These are phyloP conservation scores for Paxillus rubicundulus DNA, from an alignment of 768 basidiomycete genomes.

Conservation along the genomic window DNA sequence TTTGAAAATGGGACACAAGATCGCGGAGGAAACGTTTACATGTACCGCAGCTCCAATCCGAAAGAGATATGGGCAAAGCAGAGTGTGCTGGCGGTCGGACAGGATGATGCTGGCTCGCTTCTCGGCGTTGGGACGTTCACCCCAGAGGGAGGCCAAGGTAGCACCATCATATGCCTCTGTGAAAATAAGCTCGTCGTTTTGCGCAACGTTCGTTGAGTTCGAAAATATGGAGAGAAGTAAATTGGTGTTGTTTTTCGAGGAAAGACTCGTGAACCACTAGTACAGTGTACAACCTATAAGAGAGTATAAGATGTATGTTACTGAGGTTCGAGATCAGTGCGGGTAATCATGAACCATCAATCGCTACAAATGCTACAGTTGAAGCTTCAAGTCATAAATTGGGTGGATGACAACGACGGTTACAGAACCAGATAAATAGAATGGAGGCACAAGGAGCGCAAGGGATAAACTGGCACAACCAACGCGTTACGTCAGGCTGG, in stretches of 20 bases:
- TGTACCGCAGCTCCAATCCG: constrained; percentile 62
- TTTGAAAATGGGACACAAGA: constrained; percentile 75
- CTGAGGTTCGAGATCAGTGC: constrained; percentile 28
- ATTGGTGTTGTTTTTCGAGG: constrained; percentile 13
- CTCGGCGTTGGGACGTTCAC: constrained; percentile 67
- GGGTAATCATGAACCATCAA: constrained; percentile 37
- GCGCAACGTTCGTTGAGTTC: constrained; percentile 32
- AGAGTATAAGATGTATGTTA: constrained; percentile 39
- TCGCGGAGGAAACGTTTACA: constrained; percentile 80
- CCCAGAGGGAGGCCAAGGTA: constrained; percentile 20
- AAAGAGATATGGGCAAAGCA: constrained; percentile 72
- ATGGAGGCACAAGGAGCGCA: constrained; percentile 23
- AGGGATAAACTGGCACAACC: constrained; percentile 13
- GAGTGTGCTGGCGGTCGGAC: constrained; percentile 72
- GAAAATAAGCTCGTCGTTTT: constrained; percentile 74
- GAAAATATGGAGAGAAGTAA: background rate
- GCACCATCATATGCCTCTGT: constrained; percentile 65
- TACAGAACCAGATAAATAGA: constrained; percentile 34
- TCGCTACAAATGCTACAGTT: constrained; percentile 32
- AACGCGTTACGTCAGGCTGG: constrained; percentile 2
- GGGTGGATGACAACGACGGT: constrained; percentile 26
- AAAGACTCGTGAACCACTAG: constrained; percentile 25
- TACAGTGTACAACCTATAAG: constrained; percentile 34
- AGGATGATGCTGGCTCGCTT: constrained; percentile 67
- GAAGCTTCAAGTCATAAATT: constrained; percentile 17